Evolutionary conservation across 1,139 yeast genomes (phyloP), one percentile per base, ranked within the genome.

Genomic region (Candida sojae): DNA sequence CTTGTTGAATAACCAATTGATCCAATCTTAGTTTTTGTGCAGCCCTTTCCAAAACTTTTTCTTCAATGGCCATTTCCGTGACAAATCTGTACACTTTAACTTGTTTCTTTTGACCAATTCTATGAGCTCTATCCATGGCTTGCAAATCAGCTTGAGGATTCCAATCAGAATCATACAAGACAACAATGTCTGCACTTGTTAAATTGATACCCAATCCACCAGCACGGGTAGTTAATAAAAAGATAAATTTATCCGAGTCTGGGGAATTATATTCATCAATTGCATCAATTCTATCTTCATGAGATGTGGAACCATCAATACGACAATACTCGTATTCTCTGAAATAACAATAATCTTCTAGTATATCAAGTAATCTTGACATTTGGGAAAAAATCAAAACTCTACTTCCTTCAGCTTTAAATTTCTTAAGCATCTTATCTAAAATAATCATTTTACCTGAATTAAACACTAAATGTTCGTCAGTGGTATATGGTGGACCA

Each of bases 71-170:
- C 67, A 90, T 86, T 61, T 93, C 98, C 5, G 98, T 92, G 33
- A 93, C 96, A 67, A 93, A 88, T 58, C 99, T 74, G 62, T 79
- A 92, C 6, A 93, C 98, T 56, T 84, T 83, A 6, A 93, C 99
- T 68, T 93, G 99, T 62, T 92, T 93, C 65, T 90, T 92, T 66
- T 93, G 99, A 9, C 99, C 99, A 62, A 93, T 93, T 72, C 99
- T 84, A 66, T 93, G 99, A 0, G 99, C 99, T 63, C 99, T 80
- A 66, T 93, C 99, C 99, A 93, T 93, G 1, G 99, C 98, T 68
- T 93, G 99, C 59, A 93, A 75, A 76, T 93, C 99, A 0, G 98
- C 98, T 64, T 93, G 99, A 1, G 99, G 99, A 62, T 93, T 93
- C 99, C 99, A 93, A 68, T 93, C 99, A 1, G 97, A 89, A 66